These are phyloP conservation scores for Neophaeococcomyces mojaviensis DNA, from an alignment of 2,329 filamentous ascomycete genomes.

Conservation along the genomic window DNA sequence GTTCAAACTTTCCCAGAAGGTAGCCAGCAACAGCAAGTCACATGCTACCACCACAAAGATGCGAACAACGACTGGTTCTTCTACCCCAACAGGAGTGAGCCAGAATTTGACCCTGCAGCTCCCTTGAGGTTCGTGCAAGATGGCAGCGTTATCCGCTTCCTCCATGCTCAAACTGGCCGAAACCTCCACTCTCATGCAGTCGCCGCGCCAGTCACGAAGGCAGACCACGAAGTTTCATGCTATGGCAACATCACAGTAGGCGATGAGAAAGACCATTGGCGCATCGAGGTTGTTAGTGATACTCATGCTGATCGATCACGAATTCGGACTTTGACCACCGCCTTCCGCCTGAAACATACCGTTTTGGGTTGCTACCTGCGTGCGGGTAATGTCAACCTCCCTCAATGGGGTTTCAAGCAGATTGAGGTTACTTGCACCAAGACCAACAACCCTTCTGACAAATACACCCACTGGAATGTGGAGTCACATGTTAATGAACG, in stretches of 20 bases:
- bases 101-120: constrained; percentile 64
- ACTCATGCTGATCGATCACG: constrained; percentile 77
- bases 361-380: constrained; percentile 85
- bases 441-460: constrained; percentile 82
- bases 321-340: constrained; percentile 84
- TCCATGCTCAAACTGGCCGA: constrained; percentile 91
- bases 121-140: constrained; percentile 69
- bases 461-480: constrained; percentile 98
- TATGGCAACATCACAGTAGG: constrained; percentile 95
- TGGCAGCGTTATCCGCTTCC: constrained; percentile 70
- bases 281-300: constrained; percentile 83
- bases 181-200: constrained; percentile 95
- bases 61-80: constrained; percentile 99
- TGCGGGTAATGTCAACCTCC: constrained; percentile 90
- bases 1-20: constrained; percentile 23
- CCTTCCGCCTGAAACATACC: constrained; percentile 79
- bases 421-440: constrained; percentile 96
- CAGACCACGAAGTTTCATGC: constrained; percentile 84
- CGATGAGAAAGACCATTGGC: constrained; percentile 97
- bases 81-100: constrained; percentile 78
- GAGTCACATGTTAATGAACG: constrained; percentile 92
- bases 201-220: constrained; percentile 79
- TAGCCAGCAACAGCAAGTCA: constrained; percentile 79
- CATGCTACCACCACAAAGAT: constrained; percentile 99
- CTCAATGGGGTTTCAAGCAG: constrained; percentile 99